A percentile compares a stretch with the other conserved stretches of the same genome.
Conservation (phyloP, 208 protist species). For the Naegleria fowleri region DNA sequence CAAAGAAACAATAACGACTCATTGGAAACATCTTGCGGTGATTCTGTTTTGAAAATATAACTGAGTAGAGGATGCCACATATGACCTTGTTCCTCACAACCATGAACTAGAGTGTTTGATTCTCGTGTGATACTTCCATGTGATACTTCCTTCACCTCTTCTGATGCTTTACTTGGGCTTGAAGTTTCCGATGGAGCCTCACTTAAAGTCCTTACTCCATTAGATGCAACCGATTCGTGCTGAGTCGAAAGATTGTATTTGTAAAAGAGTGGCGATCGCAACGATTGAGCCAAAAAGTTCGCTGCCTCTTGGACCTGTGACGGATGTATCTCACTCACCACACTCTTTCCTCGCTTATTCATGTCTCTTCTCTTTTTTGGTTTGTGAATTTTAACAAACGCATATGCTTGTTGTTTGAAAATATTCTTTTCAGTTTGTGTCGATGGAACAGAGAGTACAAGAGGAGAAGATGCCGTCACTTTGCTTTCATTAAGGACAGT, state of each 20-base stretch:
- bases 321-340: not conserved
- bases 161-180: not conserved
- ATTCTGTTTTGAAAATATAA: not conserved
- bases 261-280: not conserved
- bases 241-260: not conserved
- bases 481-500: not conserved
- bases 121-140: too few species aligned
- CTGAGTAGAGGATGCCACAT: not conserved
- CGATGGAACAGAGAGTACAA: not conserved
- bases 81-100: too few species aligned
- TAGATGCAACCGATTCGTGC: not conserved
- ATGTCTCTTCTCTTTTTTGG: not conserved
- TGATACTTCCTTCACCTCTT: not conserved
- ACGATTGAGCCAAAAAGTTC: not conserved
- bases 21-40: not conserved
- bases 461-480: not conserved
- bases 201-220: not conserved
- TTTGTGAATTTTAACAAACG: not conserved
- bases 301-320: not conserved
- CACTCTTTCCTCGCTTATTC: not conserved
- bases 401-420: slow-evolving; percentile 1
- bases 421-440: not conserved
- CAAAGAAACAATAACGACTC: not conserved
- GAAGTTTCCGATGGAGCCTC: not conserved
- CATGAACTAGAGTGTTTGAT: too few species aligned